Conservation (phyloP, 768 basidiomycete species). For the Tulasnella sp. region DNA sequence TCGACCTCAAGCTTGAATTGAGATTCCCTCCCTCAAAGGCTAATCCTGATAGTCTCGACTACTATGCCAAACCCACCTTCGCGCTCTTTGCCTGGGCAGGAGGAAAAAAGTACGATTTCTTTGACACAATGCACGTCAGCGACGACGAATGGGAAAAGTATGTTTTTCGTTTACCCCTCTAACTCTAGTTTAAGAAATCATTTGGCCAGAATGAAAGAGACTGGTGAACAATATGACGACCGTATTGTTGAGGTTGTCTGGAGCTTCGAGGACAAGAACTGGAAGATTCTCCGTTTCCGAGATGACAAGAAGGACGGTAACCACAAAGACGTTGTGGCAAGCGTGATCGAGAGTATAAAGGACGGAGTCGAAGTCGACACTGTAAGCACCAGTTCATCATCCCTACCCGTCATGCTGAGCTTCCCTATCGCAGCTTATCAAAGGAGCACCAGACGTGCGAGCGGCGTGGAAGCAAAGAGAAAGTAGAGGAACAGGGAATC, state of each 20-base stretch:
- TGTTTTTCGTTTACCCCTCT: slow-evolving; percentile 26
- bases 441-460: slow-evolving; percentile 1
- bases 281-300: slow-evolving; percentile 88
- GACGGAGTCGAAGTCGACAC: slow-evolving; percentile 87
- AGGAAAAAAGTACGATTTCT: slow-evolving; percentile 55
- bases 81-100: slow-evolving; percentile 75
- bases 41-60: slow-evolving; percentile 55
- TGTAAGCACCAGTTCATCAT: slow-evolving; percentile 32
- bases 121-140: slow-evolving; percentile 71
- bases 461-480: slow-evolving; percentile 15
- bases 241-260: slow-evolving; percentile 90
- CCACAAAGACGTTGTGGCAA: slow-evolving; percentile 68
- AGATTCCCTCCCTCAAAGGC: slow-evolving; percentile 63
- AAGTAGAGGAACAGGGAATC: background rate
- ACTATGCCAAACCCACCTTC: slow-evolving; percentile 74
- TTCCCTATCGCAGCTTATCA: slow-evolving; percentile 9
- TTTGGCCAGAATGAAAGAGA: slow-evolving; percentile 57
- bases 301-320: slow-evolving; percentile 93
- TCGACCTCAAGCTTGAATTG: slow-evolving; percentile 94
- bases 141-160: slow-evolving; percentile 92
- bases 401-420: background rate
- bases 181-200: background rate
- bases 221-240: slow-evolving; percentile 83
- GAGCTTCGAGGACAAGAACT: slow-evolving; percentile 51
- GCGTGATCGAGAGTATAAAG: slow-evolving; percentile 79